Evolutionary conservation across 2,329 filamentous ascomycete genomes (phyloP), one percentile per base, ranked within the genome.

Genomic region (Talaromyces marneffei): DNA sequence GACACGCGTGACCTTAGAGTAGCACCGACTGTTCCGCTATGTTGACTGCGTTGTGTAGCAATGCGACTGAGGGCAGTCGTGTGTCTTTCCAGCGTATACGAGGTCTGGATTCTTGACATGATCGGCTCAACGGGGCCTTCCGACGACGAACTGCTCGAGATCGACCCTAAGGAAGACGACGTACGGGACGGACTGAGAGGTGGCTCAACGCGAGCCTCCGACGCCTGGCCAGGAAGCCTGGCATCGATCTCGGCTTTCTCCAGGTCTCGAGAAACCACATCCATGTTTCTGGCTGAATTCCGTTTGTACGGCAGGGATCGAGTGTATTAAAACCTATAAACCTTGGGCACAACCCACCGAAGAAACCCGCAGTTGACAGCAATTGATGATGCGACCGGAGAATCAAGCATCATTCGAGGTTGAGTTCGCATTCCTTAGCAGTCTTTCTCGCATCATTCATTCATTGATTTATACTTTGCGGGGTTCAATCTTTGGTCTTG

Each of bases 11-110:
- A 66, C 35, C 69, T 71, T 18, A 71, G 56, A 42, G 64, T 65
- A 0, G 73, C 74, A 39, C 76, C 77, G 31, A 79, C 76, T 18
- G 77, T 79, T 18, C 70, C 74, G 61, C 68, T 73, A 48, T 79
- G 76, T 64, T 79, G 77, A 42, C 71, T 75, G 40, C 72, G 65
- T 31, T 75, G 74, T 9, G 74, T 77, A 53, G 73, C 74, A 44
- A 77, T 77, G 33, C 75, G 74, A 66, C 74, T 76, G 31, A 77
- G 64, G 10, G 73, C 72, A 31, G 74, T 76, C 5, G 71, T 70
- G 65, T 77, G 71, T 48, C 72, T 67, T 64, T 76, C 75, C 31
- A 77, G 65, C 40, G 71, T 72, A 58, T 69, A 64, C n/a, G 64
- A 68, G 3, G 75, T 76, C 54, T 72, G 70, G 9, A 71, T 69